A percentile compares a stretch with the other conserved stretches of the same genome.
Conservation (phyloP, 306 rosid genomes). For the Spatholobus suberectus region DNA sequence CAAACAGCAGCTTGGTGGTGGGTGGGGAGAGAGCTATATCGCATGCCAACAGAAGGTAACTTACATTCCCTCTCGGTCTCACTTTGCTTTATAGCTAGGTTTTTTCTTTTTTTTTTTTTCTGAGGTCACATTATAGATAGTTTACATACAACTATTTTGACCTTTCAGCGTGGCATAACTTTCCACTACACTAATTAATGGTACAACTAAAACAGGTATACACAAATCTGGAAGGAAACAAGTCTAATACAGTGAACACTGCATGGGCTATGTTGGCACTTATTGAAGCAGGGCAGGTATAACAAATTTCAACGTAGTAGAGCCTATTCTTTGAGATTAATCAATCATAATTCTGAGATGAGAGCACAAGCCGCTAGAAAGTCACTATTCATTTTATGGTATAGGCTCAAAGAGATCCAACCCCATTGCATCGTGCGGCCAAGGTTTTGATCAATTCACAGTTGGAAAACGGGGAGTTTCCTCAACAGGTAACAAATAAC, state of each 20-base stretch:
- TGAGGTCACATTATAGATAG: too few relatives aligned
- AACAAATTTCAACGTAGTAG: conserved; percentile 45
- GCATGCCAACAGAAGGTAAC: conserved; percentile 68
- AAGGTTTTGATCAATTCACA: conserved; percentile 64
- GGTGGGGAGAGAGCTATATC: conserved; percentile 85
- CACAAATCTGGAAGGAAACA: conserved; percentile 65
- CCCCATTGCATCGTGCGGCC: conserved; percentile 67
- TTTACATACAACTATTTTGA: neutral
- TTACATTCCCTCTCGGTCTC: conserved; percentile 1
- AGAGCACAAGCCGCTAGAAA: neutral
- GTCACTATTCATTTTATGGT: neutral
- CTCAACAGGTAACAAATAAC: conserved; percentile 65
- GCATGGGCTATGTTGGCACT: conserved; percentile 84
- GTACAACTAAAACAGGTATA: conserved; percentile 54
- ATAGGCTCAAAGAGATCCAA: conserved; percentile 62
- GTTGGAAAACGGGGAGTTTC: conserved; percentile 66
- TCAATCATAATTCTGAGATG: neutral
- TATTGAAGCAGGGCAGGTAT: conserved; percentile 72
- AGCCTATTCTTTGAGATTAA: conserved; percentile 45
- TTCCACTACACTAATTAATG: neutral
- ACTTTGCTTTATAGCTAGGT: neutral
- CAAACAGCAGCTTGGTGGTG: conserved; percentile 63
- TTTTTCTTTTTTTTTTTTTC: too few relatives aligned
- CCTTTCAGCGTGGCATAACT: neutral
- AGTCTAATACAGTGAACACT: conserved; percentile 65